phyloP scores from a whole-genome alignment of 371 early-diverging fungal species.

The Mortierella sp. region DNA sequence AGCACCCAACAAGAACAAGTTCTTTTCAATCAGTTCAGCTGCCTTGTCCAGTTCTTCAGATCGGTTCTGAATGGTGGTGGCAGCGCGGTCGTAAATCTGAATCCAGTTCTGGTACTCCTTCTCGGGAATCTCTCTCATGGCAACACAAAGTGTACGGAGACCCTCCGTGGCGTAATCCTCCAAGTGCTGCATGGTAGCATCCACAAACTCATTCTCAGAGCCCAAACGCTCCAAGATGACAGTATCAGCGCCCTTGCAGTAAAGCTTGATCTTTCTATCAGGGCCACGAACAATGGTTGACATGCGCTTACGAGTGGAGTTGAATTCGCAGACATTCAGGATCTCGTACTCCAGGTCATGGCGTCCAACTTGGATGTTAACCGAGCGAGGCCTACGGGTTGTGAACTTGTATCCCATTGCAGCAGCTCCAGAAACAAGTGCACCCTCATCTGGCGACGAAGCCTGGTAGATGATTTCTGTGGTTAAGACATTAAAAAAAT shows the following conservation, averaged over 20 bases:
- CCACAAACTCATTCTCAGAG: conserved; percentile 80
- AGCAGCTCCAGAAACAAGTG: conserved; percentile 87
- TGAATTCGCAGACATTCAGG: conserved; percentile 96
- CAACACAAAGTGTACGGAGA: conserved; percentile 94
- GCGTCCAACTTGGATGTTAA: conserved; percentile 78
- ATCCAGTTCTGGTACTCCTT: conserved; percentile 92
- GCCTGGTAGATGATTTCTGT: conserved; percentile 86
- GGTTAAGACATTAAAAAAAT: not conserved
- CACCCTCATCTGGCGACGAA: conserved; percentile 93
- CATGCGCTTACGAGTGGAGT: conserved; percentile 98
- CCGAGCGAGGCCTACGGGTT: conserved; percentile 91
- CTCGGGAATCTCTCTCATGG: conserved; percentile 91
- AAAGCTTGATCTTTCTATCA: conserved; percentile 91
- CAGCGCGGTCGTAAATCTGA: conserved; percentile 86
- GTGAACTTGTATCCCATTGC: conserved; percentile 72
- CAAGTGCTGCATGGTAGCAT: conserved; percentile 78
- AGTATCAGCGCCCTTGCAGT: conserved; percentile 99
- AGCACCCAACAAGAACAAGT: conserved; percentile 93
- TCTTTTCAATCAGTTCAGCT: conserved; percentile 95
- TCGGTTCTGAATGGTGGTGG: conserved; percentile 91
- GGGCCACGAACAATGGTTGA: conserved; percentile 92
- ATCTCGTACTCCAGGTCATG: conserved; percentile 84
- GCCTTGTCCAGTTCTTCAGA: conserved; percentile 89
- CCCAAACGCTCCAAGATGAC: conserved; percentile 95
- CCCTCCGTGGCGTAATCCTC: conserved; percentile 94